Evolutionary conservation across 2,329 filamentous ascomycete genomes (phyloP).

Genomic region (Alternaria sp.): DNA sequence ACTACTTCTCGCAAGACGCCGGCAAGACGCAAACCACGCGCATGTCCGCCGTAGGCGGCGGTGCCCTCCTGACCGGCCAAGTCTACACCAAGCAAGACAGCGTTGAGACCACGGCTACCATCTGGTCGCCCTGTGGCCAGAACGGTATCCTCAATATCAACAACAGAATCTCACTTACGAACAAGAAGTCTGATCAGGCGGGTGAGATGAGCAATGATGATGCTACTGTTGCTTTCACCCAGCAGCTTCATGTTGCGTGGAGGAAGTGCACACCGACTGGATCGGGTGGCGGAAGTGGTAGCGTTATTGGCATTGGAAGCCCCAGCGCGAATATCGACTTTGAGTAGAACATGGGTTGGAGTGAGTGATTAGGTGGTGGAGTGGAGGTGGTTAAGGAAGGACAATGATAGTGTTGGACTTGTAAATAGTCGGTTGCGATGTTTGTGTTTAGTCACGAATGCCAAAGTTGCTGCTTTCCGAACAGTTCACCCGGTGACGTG

Average conservation of each 20-base stretch:
- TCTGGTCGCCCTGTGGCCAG: constrained; percentile 45
- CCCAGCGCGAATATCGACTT: constrained; percentile 26
- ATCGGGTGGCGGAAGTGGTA: constrained; percentile 11
- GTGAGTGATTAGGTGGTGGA: background rate
- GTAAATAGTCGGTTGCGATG: constrained; percentile 1
- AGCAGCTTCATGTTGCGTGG: constrained; percentile 45
- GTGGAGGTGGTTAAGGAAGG: background rate
- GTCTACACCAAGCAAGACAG: constrained; percentile 57
- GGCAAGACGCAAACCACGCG: constrained; percentile 37
- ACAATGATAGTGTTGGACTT: background rate
- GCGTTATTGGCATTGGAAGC: constrained; percentile 34
- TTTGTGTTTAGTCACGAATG: constrained; percentile 1
- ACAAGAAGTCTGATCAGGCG: constrained; percentile 23
- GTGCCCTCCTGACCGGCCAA: constrained; percentile 47
- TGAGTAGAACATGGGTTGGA: constrained; percentile 9
- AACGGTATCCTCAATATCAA: constrained; percentile 45
- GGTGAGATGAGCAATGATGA: constrained; percentile 45
- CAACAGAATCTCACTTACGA: constrained; percentile 39
- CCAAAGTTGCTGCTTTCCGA: background rate
- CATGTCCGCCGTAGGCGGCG: constrained; percentile 40
- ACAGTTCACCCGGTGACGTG: background rate
- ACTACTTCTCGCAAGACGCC: constrained; percentile 48
- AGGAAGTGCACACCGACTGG: constrained; percentile 26
- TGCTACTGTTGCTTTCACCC: constrained; percentile 45
- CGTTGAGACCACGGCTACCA: constrained; percentile 41